Evolutionary conservation across 73 alveolate genomes (phyloP).

Genomic region (Paramecium sexaurelia): DNA sequence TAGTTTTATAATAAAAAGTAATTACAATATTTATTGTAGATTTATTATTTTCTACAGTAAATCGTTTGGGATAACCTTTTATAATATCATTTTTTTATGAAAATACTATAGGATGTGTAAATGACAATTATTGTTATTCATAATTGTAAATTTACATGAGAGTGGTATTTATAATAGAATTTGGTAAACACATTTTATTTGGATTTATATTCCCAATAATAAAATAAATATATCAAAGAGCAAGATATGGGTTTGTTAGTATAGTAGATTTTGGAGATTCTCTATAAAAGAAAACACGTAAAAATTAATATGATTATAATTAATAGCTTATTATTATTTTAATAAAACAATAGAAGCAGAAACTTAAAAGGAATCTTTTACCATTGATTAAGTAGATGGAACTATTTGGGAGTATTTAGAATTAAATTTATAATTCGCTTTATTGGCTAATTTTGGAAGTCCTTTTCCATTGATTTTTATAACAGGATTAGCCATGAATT

Average conservation of each 20-base stretch:
- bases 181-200: constrained; percentile 37
- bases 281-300: constrained; percentile 8
- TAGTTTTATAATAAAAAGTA: constrained; percentile 43
- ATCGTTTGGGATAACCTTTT: constrained; percentile 38
- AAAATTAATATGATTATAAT: not conserved
- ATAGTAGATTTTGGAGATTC: constrained; percentile 4
- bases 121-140: constrained; percentile 4
- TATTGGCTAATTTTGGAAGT: constrained; percentile 49
- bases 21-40: not conserved
- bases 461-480: constrained; percentile 42
- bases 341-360: constrained; percentile 10
- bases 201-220: constrained; percentile 35
- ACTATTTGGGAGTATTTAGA: constrained; percentile 54
- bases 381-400: constrained; percentile 54
- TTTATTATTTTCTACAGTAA: constrained; percentile 36
- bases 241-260: not conserved
- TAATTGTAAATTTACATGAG: constrained; percentile 43
- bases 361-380: not conserved
- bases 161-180: constrained; percentile 27
- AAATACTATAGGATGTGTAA: constrained; percentile 10
- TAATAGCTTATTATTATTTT: not conserved
- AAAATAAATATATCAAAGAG: not conserved
- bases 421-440: constrained; percentile 8
- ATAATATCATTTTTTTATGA: constrained; percentile 20
- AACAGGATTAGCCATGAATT: not conserved